Conservation (phyloP, 129 eudicot genomes). For the Pseudognaphalium luteoalbum region DNA sequence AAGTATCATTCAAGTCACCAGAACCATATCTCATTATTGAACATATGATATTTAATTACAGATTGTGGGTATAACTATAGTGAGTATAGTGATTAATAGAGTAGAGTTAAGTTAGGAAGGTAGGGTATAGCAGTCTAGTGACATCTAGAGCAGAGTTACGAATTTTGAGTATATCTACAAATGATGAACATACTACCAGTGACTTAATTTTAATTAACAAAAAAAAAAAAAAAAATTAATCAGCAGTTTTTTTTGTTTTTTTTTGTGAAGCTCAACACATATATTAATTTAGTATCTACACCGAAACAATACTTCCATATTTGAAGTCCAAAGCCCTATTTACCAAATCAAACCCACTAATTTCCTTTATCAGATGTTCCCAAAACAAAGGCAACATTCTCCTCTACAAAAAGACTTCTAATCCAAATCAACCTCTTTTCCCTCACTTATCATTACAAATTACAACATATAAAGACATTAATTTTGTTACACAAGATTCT, state of each 20-base stretch:
- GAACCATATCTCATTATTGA: slow-evolving; percentile 10
- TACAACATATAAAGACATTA: neutral
- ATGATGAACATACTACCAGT: slow-evolving; percentile 1
- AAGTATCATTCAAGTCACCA: slow-evolving; percentile 25
- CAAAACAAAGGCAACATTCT: slow-evolving; percentile 21
- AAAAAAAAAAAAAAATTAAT: neutral
- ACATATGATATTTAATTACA: neutral
- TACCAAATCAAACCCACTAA: slow-evolving; percentile 14
- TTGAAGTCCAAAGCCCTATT: slow-evolving; percentile 5
- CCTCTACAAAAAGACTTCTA: neutral
- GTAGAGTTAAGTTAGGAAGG: no score
- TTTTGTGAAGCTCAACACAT: neutral
- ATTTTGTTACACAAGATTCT: neutral
- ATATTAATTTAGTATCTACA: neutral
- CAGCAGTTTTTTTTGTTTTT: neutral
- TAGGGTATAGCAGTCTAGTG: no score
- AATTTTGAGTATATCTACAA: neutral
- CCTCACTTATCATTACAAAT: neutral
- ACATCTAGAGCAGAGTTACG: neutral
- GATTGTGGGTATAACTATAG: neutral
- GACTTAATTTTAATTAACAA: slow-evolving; percentile 11
- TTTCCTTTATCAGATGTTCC: slow-evolving; percentile 14
- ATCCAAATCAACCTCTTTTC: slow-evolving; percentile 10
- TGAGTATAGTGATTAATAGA: no score
- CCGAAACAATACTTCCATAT: slow-evolving; percentile 10